Evolutionary conservation across 345 rosid species (phyloP).

Genomic region (Bruguiera gymnorhiza): DNA sequence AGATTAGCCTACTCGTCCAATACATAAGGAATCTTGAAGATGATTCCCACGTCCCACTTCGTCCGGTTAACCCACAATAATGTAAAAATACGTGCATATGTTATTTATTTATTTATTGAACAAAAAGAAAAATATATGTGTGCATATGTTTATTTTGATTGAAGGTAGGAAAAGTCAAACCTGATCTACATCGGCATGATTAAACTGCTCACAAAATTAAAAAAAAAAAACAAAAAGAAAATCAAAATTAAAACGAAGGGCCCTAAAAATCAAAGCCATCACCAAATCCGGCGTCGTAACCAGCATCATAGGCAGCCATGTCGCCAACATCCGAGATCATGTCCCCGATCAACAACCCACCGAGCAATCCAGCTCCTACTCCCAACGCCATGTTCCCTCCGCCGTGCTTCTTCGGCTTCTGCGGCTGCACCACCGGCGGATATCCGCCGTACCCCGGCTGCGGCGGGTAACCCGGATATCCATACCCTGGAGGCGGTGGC

Average conservation of each 20-base stretch:
- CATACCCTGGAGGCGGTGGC: constrained; percentile 27
- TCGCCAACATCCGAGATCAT: constrained; percentile 32
- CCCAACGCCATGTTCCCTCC: constrained; percentile 27
- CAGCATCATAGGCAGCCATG: constrained; percentile 6
- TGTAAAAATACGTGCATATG: no score
- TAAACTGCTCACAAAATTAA: no score
- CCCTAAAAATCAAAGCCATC: constrained; percentile 21
- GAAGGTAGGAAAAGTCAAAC: no score
- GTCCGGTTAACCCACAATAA: no score
- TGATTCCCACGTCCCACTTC: no score
- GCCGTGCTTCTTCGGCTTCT: constrained; percentile 17
- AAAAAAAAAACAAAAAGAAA: background rate
- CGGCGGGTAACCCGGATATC: constrained; percentile 17
- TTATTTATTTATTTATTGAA: no score
- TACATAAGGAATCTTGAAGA: no score
- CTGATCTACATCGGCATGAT: no score
- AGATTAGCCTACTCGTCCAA: no score
- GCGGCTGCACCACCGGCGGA: constrained; percentile 20
- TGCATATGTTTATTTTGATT: no score
- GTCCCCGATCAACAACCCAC: constrained; percentile 33
- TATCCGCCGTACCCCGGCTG: constrained; percentile 21
- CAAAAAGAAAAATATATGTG: no score
- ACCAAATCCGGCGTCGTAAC: constrained; percentile 18
- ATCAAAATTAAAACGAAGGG: no score
- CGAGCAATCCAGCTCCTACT: constrained; percentile 33